Conservation (phyloP, 169 alveolate genomes). For the Cryptosporidium ubiquitum region DNA sequence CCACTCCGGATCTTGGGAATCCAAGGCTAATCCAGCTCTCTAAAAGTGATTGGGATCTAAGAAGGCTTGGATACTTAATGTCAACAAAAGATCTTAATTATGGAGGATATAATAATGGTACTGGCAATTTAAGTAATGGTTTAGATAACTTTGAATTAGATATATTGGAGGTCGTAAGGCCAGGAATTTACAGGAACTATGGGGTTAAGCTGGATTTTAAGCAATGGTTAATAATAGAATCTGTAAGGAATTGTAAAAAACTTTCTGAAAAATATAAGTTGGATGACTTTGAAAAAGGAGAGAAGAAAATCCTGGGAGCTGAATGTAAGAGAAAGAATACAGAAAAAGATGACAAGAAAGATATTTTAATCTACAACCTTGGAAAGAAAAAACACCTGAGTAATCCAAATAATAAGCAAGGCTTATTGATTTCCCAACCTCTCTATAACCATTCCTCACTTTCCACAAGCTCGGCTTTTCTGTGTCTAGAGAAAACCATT, state of each 20-base stretch:
- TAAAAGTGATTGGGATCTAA: slow-evolving; percentile 69
- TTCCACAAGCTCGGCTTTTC: slow-evolving; percentile 46
- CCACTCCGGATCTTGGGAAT: slow-evolving; percentile 51
- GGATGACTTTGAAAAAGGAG: slow-evolving; percentile 18
- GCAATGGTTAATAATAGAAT: slow-evolving; percentile 55
- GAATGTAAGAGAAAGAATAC: background rate
- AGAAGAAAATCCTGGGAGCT: background rate
- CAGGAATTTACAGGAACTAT: slow-evolving; percentile 56
- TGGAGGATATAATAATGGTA: background rate
- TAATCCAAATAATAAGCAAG: slow-evolving; percentile 1
- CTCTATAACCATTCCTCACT: slow-evolving; percentile 50
- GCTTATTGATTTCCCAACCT: slow-evolving; percentile 7
- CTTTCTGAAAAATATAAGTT: slow-evolving; percentile 23
- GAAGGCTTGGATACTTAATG: background rate
- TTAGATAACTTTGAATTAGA: background rate
- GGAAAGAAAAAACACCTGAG: slow-evolving; percentile 17
- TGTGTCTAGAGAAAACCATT: slow-evolving; percentile 43
- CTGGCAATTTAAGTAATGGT: background rate
- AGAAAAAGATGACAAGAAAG: background rate
- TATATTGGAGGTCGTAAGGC: slow-evolving; percentile 38
- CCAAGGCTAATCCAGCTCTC: slow-evolving; percentile 32
- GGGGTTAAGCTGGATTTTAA: slow-evolving; percentile 38
- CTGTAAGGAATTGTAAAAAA: slow-evolving; percentile 48
- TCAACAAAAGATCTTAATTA: background rate
- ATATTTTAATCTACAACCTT: background rate